Evolutionary conservation across 2,329 filamentous ascomycete genomes (phyloP).

Genomic region (Dactylellina haptotyla): DNA sequence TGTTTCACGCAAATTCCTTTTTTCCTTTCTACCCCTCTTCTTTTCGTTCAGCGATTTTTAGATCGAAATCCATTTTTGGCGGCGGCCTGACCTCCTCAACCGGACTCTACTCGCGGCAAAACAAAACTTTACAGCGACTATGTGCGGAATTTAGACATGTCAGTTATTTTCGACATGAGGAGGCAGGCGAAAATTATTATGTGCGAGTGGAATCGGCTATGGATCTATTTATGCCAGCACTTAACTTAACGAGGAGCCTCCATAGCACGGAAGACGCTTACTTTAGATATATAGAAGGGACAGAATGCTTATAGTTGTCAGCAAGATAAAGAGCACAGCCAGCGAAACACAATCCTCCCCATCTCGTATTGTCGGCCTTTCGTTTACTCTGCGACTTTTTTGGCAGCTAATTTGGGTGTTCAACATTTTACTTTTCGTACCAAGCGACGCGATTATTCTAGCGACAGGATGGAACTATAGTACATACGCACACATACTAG

Average conservation of each 20-base stretch:
- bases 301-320: slow-evolving; percentile 20
- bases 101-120: slow-evolving; percentile 18
- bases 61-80: slow-evolving; percentile 26
- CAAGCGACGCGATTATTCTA: neutral
- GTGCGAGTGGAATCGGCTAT: slow-evolving; percentile 3
- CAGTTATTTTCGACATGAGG: slow-evolving; percentile 51
- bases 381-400: neutral
- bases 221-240: too few relatives aligned
- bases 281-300: slow-evolving; percentile 33
- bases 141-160: slow-evolving; percentile 36
- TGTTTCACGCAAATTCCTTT: too few relatives aligned
- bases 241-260: too few relatives aligned
- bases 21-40: slow-evolving; percentile 21
- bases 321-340: neutral
- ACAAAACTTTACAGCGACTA: slow-evolving; percentile 25
- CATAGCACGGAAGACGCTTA: neutral
- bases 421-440: neutral
- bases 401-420: neutral
- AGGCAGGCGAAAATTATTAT: slow-evolving; percentile 28
- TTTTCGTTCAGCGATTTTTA: slow-evolving; percentile 40
- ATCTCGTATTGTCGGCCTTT: neutral
- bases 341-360: neutral
- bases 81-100: slow-evolving; percentile 19
- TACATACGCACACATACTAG: slow-evolving; percentile 13
- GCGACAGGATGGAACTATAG: slow-evolving; percentile 14